These are phyloP conservation scores for Claviceps cyperi DNA, from an alignment of 2,329 filamentous ascomycete species.

Conservation along the genomic window DNA sequence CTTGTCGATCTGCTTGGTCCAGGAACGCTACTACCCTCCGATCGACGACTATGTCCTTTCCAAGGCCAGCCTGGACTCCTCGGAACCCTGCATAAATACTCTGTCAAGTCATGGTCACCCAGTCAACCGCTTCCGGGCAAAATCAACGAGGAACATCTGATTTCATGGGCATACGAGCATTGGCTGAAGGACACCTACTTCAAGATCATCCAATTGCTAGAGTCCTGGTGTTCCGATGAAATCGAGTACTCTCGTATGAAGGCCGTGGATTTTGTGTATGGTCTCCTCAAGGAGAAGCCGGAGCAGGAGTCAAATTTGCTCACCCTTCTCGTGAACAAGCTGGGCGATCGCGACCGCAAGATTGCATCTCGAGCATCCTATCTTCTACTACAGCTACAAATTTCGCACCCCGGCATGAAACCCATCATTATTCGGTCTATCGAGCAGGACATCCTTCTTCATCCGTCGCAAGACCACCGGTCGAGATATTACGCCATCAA, in stretches of 20 bases:
- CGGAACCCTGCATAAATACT: constrained; percentile 50
- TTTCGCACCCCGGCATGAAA: constrained; percentile 88
- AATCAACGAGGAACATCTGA: constrained; percentile 61
- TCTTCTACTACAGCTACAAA: constrained; percentile 79
- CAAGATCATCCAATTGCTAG: constrained; percentile 78
- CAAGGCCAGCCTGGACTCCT: constrained; percentile 64
- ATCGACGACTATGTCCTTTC: constrained; percentile 71
- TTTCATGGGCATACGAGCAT: constrained; percentile 85
- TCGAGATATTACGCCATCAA: constrained; percentile 95
- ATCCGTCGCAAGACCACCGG: constrained; percentile 72
- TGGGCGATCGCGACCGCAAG: constrained; percentile 89
- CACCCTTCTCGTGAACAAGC: constrained; percentile 84
- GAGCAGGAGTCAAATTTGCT: constrained; percentile 94
- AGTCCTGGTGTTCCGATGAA: constrained; percentile 88
- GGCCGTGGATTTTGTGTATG: constrained; percentile 81
- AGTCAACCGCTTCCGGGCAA: constrained; percentile 59
- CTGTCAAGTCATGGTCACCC: constrained; percentile 45
- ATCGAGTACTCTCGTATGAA: constrained; percentile 83
- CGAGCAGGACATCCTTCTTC: constrained; percentile 76
- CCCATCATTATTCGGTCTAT: constrained; percentile 69
- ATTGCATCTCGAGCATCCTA: constrained; percentile 90
- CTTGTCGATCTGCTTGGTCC: constrained; percentile 89
- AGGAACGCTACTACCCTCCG: constrained; percentile 67
- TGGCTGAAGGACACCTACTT: constrained; percentile 94
- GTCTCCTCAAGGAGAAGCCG: constrained; percentile 84